Evolutionary conservation across 1,284 basidiomycete species (phyloP), one percentile per base, ranked within the genome.

Genomic region (Pulchroboletus neoregius): DNA sequence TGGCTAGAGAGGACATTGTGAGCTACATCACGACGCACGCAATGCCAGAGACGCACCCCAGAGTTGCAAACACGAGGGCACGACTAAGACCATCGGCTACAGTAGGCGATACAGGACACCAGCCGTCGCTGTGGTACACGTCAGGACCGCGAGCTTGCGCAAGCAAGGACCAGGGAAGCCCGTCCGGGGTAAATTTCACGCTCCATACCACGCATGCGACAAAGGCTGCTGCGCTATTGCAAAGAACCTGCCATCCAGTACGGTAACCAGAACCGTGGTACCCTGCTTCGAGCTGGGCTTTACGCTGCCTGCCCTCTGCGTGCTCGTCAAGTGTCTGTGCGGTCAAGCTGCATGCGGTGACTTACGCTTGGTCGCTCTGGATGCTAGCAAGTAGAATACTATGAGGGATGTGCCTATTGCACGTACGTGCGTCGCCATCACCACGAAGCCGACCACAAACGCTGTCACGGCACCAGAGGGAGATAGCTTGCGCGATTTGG

Each of bases 361-460:
- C 79, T 55, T 54, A 79, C 79, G 74, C 62, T 92, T 94, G 5
- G 94, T 96, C 0, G 91, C 93, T 41, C 80, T 74, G 42, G 87
- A 91, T 1, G 86, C 93, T 1, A 83, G 58, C 15, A 94, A 72
- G 66, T 95, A 94, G 68, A 96, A 92, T 0, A 79, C 78, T 46
- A 94, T 80, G 56, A 95, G 73, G 0, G 82, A 74, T 6, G 81
- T 68, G 9, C 88, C 91, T 60, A 94, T 90, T 0, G 78, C 73
- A 40, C 75, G 72, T 16, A 84, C 69, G 7, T 75, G 79, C 11
- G 79, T 77, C 12, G 80, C 70, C 62, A 90, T 72, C 61, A 81
- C 79, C 6, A 74, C 55, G 60, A 80, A 79, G 7, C 92, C 93
- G 7, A 91, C 80, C 5, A 82, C 43, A 57, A 87, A 85, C 0